These are phyloP conservation scores for Sanchytrium tribonematis DNA, from an alignment of 371 early-diverging fungal species.

Conservation along the genomic window DNA sequence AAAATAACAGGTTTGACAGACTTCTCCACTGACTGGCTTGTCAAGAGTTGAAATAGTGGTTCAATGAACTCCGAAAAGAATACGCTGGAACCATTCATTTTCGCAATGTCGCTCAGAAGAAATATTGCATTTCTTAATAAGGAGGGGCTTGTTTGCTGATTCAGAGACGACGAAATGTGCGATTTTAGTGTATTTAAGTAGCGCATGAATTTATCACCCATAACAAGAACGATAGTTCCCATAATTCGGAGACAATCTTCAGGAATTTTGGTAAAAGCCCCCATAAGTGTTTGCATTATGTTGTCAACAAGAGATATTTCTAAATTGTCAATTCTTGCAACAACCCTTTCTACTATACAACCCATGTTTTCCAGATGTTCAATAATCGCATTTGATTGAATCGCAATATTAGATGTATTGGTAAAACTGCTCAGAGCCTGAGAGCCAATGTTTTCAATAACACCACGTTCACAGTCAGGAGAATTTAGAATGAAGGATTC, in stretches of 20 bases:
- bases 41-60: not conserved
- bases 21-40: not conserved
- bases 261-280: not conserved
- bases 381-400: not conserved
- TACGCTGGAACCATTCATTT: not conserved
- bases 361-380: not conserved
- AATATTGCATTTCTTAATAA: not conserved
- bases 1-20: slow-evolving; percentile 69
- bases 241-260: not conserved
- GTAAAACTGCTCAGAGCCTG: not conserved
- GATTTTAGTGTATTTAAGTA: not conserved
- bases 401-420: not conserved
- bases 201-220: not conserved
- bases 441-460: not conserved
- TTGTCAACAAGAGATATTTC: not conserved
- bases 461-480: not conserved
- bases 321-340: not conserved
- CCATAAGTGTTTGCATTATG: not conserved
- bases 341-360: not conserved
- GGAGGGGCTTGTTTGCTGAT: not conserved
- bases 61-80: not conserved
- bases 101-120: not conserved
- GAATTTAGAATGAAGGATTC: not conserved
- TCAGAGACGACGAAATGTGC: not conserved
- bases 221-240: not conserved